Conservation (phyloP, 495 filamentous ascomycete genomes). For the Aspergillus diversus region DNA sequence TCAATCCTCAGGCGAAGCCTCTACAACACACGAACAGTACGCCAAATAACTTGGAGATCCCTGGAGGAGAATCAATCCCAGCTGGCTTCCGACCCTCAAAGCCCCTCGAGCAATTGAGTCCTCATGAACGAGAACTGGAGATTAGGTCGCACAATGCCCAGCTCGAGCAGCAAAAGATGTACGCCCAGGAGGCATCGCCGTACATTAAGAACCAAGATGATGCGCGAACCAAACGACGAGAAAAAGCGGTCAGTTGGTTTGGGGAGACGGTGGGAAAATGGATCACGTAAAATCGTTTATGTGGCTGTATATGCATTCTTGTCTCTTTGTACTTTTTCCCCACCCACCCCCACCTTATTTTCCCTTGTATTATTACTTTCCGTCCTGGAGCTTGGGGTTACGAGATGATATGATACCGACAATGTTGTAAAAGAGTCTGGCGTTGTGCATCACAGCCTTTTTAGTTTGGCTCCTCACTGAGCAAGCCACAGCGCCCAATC, state of each 20-base stretch:
- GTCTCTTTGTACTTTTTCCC: no score
- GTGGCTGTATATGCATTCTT: no score
- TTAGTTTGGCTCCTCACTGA: no score
- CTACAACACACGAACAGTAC: conserved; percentile 10
- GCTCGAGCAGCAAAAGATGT: conserved; percentile 56
- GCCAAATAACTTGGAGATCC: conserved; percentile 33
- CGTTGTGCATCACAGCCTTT: no score
- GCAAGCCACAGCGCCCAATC: no score
- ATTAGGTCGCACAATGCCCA: conserved; percentile 66
- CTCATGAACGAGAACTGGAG: conserved; percentile 67
- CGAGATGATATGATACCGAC: no score
- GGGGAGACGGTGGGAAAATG: conserved; percentile 54
- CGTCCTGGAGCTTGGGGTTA: no score
- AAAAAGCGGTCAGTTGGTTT: conserved; percentile 59
- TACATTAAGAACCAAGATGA: conserved; percentile 61
- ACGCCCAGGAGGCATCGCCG: conserved; percentile 54
- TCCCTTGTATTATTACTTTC: no score
- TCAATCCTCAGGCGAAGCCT: conserved; percentile 38
- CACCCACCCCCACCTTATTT: no score
- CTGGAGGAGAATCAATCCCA: conserved; percentile 40
- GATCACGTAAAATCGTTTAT: conserved; percentile 33
- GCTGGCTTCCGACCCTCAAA: conserved; percentile 51
- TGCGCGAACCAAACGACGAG: conserved; percentile 59
- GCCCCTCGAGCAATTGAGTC: conserved; percentile 59
- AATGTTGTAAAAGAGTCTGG: no score